Evolutionary conservation across 2,329 filamentous ascomycete genomes (phyloP).

Genomic region (Ophiosphaerella korrae): DNA sequence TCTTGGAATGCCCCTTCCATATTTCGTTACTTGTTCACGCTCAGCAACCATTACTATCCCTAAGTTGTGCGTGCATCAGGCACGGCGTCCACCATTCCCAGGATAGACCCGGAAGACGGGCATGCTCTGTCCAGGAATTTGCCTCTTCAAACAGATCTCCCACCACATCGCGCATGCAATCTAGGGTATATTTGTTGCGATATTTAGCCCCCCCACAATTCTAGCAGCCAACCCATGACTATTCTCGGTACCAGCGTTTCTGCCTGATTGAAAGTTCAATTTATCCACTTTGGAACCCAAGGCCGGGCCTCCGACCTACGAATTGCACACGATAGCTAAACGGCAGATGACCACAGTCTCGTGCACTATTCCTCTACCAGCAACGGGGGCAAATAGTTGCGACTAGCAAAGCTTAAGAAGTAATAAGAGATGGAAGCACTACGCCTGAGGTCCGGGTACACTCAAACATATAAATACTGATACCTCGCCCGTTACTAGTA

Average conservation of each 20-base stretch:
- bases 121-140: neutral
- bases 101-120: too few relatives aligned
- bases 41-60: too few relatives aligned
- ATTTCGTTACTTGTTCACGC: too few relatives aligned
- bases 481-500: neutral
- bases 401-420: neutral
- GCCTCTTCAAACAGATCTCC: neutral
- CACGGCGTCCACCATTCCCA: too few relatives aligned
- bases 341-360: neutral
- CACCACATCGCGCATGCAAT: neutral
- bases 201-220: slow-evolving; percentile 3
- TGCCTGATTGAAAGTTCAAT: slow-evolving; percentile 12
- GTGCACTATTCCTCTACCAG: slow-evolving; percentile 3
- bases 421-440: slow-evolving; percentile 3
- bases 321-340: slow-evolving; percentile 8
- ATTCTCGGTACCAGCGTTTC: slow-evolving; percentile 8
- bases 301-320: slow-evolving; percentile 8
- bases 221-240: neutral
- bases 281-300: slow-evolving; percentile 12
- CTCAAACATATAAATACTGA: slow-evolving; percentile 11
- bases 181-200: slow-evolving; percentile 2
- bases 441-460: neutral
- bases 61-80: too few relatives aligned
- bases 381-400: slow-evolving; percentile 11
- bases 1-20: too few relatives aligned